A percentile compares a stretch with the other conserved stretches of the same genome.
phyloP scores from a whole-genome alignment of 345 rosid species.

The Citrus hindsii region DNA sequence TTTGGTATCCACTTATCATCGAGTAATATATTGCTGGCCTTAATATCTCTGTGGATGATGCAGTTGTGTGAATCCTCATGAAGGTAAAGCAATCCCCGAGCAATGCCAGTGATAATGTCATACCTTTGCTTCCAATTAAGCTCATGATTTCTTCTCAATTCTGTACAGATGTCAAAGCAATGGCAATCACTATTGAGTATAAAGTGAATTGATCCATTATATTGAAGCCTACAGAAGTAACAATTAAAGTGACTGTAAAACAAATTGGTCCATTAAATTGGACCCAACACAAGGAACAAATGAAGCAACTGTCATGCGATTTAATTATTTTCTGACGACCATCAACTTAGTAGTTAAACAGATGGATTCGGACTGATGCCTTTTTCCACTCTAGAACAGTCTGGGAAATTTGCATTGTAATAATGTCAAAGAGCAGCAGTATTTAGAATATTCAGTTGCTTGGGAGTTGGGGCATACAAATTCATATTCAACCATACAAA shows the following conservation, averaged over 20 bases:
- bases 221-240: slow-evolving; percentile 7
- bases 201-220: background rate
- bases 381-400: background rate
- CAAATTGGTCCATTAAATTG: background rate
- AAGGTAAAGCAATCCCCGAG: slow-evolving; percentile 89
- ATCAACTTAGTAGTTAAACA: slow-evolving; percentile 11
- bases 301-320: background rate
- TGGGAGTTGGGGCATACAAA: background rate
- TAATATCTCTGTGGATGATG: slow-evolving; percentile 94
- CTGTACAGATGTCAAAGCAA: slow-evolving; percentile 32
- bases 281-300: background rate
- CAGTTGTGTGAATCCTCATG: slow-evolving; percentile 81
- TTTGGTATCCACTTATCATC: slow-evolving; percentile 96
- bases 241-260: background rate
- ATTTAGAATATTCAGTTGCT: background rate
- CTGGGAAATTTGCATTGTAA: slow-evolving; percentile 5
- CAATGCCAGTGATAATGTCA: slow-evolving; percentile 74
- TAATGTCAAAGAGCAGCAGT: slow-evolving; percentile 3
- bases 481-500: background rate
- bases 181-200: slow-evolving; percentile 2
- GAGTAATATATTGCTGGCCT: slow-evolving; percentile 88
- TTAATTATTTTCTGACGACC: background rate
- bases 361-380: background rate
- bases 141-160: slow-evolving; percentile 38
- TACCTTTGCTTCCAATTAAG: slow-evolving; percentile 82